Conservation (phyloP, 371 early-diverging fungal species). For the Parasitella parasitica region DNA sequence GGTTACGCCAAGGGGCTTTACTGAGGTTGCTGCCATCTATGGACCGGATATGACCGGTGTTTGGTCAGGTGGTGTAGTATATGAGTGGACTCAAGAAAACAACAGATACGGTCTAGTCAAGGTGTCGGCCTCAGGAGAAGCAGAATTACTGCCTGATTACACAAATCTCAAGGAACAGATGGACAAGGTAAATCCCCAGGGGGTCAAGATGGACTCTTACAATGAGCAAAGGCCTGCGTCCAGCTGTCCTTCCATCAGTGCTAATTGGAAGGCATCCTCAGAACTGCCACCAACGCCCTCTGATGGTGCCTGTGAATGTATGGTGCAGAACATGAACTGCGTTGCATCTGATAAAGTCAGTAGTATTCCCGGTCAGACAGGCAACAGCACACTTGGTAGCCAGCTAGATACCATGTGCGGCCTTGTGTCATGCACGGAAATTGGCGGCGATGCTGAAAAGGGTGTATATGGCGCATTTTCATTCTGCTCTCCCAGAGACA, state of each 20-base stretch:
- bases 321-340: slow-evolving; percentile 65
- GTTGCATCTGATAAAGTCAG: slow-evolving; percentile 49
- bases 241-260: slow-evolving; percentile 54
- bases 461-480: slow-evolving; percentile 60
- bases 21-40: slow-evolving; percentile 65
- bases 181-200: slow-evolving; percentile 40
- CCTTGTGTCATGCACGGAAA: slow-evolving; percentile 52
- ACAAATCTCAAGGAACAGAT: slow-evolving; percentile 43
- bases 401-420: slow-evolving; percentile 58
- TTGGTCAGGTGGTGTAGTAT: slow-evolving; percentile 79
- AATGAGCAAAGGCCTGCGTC: slow-evolving; percentile 33
- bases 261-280: slow-evolving; percentile 60
- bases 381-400: slow-evolving; percentile 23
- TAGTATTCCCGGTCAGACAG: neutral
- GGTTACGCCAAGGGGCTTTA: slow-evolving; percentile 54
- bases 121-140: slow-evolving; percentile 36
- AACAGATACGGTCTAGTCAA: slow-evolving; percentile 79
- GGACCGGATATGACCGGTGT: slow-evolving; percentile 65
- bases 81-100: slow-evolving; percentile 79
- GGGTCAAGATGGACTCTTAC: slow-evolving; percentile 49
- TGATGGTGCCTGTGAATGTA: slow-evolving; percentile 65
- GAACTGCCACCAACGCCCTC: slow-evolving; percentile 73
- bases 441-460: slow-evolving; percentile 49
- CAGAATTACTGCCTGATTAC: slow-evolving; percentile 49
- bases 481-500: slow-evolving; percentile 50